phyloP scores from a whole-genome alignment of 2,329 filamentous ascomycete species.

The Cercospora canescens region DNA sequence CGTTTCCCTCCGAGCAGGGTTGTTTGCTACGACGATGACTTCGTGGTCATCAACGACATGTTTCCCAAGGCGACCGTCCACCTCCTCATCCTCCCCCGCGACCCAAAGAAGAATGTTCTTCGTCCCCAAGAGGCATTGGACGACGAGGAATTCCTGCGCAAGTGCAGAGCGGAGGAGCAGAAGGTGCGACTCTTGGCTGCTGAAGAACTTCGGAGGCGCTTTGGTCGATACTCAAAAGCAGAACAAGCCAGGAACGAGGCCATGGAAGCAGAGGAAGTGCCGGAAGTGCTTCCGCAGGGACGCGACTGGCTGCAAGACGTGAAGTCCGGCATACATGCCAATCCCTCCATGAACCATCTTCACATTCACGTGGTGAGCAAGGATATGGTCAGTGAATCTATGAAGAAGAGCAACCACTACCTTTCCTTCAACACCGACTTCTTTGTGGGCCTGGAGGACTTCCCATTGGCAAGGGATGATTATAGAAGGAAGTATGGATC shows the following conservation, averaged over 20 bases:
- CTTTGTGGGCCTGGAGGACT: conserved; percentile 74
- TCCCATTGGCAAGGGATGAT: conserved; percentile 71
- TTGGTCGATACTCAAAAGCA: conserved; percentile 62
- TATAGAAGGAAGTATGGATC: conserved; percentile 58
- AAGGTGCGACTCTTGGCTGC: conserved; percentile 67
- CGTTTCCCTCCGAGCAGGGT: conserved; percentile 60
- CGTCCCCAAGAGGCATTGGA: conserved; percentile 80
- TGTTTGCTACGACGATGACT: conserved; percentile 66
- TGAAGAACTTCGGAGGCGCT: conserved; percentile 69
- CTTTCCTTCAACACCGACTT: conserved; percentile 88
- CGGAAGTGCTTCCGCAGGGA: conserved; percentile 61
- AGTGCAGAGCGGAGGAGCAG: conserved; percentile 61
- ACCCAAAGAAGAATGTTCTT: conserved; percentile 57
- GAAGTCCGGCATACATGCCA: conserved; percentile 77
- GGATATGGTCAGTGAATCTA: conserved; percentile 70
- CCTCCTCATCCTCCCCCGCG: conserved; percentile 81
- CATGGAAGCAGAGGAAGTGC: conserved; percentile 50
- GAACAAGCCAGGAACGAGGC: conserved; percentile 67
- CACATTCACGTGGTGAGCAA: conserved; percentile 85
- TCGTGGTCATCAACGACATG: conserved; percentile 76
- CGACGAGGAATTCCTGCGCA: conserved; percentile 66
- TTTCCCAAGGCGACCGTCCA: conserved; percentile 87
- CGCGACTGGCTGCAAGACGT: conserved; percentile 79
- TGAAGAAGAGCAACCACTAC: conserved; percentile 87
- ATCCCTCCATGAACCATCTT: conserved; percentile 87